These are phyloP conservation scores for Fusarium coicis DNA, from an alignment of 2,329 filamentous ascomycete genomes.

Conservation along the genomic window DNA sequence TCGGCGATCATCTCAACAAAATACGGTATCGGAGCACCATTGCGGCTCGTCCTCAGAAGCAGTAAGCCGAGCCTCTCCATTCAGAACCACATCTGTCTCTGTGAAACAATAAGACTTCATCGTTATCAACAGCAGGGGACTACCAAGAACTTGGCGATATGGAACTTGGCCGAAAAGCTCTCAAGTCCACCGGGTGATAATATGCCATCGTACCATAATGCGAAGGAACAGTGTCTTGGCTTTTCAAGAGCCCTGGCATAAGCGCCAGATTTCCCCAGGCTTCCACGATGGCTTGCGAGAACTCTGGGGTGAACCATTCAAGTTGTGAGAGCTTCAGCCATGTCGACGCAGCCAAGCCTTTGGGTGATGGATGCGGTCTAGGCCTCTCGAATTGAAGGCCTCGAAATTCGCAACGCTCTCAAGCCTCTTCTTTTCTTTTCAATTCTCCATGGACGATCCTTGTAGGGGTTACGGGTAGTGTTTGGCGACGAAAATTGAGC, in stretches of 20 bases:
- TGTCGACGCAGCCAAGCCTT: conserved; percentile 28
- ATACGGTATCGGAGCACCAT: not conserved
- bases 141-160: conserved; percentile 19
- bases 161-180: conserved; percentile 35
- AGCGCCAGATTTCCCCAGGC: conserved; percentile 33
- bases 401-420: conserved; percentile 9
- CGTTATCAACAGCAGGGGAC: conserved; percentile 6
- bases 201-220: conserved; percentile 22
- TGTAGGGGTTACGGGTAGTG: conserved; percentile 14
- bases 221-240: conserved; percentile 13
- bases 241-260: conserved; percentile 14
- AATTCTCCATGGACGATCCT: conserved; percentile 8
- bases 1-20: conserved; percentile 23
- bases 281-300: conserved; percentile 19
- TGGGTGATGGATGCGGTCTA: not conserved
- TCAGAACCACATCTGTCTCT: not conserved
- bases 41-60: conserved; percentile 7
- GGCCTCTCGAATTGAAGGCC: conserved; percentile 9
- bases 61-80: conserved; percentile 20
- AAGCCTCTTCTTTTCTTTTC: not conserved
- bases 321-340: not conserved
- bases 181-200: not conserved
- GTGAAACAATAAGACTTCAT: not conserved
- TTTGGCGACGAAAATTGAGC: conserved; percentile 19
- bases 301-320: conserved; percentile 30